Evolutionary conservation across 176 grass and related monocot genomes (phyloP).

Genomic region (Triticum urartu): DNA sequence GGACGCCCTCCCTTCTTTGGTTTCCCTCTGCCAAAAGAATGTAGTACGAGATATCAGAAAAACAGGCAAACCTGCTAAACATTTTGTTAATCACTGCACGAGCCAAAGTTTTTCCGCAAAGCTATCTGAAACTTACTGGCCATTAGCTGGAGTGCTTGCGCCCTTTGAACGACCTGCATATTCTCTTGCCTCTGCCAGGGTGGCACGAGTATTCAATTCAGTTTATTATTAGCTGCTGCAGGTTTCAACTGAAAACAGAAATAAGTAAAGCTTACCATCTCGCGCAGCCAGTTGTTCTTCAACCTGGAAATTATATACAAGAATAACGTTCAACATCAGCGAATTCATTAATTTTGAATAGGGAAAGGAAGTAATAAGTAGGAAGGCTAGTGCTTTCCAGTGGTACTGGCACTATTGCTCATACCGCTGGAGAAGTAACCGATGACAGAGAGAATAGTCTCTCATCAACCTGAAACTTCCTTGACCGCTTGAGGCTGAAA

Average conservation of each 20-base stretch:
- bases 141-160: slow-evolving; percentile 71
- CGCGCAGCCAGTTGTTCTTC: slow-evolving; percentile 78
- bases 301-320: slow-evolving; percentile 44
- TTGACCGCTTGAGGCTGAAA: slow-evolving; percentile 89
- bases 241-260: slow-evolving; percentile 19
- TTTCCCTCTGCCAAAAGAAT: slow-evolving; percentile 63
- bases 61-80: not conserved
- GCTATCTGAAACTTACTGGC: slow-evolving; percentile 71
- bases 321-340: not conserved
- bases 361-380: not conserved
- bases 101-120: not conserved
- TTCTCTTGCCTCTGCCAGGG: slow-evolving; percentile 78
- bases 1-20: slow-evolving; percentile 90
- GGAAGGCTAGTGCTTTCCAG: not conserved
- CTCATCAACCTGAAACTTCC: slow-evolving; percentile 96
- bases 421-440: slow-evolving; percentile 89
- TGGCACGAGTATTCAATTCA: not conserved
- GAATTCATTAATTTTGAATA: not conserved
- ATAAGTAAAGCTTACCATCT: slow-evolving; percentile 60
- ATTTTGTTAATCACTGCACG: not conserved
- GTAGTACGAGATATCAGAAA: not conserved
- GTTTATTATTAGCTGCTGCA: not conserved
- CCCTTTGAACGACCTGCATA: slow-evolving; percentile 89
- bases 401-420: slow-evolving; percentile 17
- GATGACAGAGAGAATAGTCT: slow-evolving; percentile 95